These are phyloP conservation scores for Paspalum notatum DNA, from an alignment of 176 grass and related monocot genomes.

Conservation along the genomic window DNA sequence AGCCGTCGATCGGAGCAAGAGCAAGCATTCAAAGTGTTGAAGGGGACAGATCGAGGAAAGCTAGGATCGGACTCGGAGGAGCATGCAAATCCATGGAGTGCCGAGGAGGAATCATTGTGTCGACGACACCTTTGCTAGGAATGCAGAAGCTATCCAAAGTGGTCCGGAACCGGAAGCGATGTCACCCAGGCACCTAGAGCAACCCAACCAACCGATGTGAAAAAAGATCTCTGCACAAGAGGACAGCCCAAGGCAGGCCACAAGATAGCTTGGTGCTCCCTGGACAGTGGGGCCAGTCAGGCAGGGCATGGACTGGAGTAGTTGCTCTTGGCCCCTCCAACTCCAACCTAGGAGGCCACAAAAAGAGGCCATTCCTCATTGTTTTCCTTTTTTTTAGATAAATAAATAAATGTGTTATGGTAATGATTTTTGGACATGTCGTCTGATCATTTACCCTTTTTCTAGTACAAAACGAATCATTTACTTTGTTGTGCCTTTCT, in stretches of 20 bases:
- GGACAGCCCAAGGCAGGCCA: constrained; percentile 2
- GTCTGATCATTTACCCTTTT: too few relatives aligned
- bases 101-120: neutral
- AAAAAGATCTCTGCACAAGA: constrained; percentile 12
- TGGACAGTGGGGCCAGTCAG: neutral
- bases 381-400: neutral
- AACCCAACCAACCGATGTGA: neutral
- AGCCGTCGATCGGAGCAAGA: constrained; percentile 11
- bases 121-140: neutral
- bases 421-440: too few relatives aligned
- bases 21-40: constrained; percentile 20
- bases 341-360: neutral
- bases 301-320: neutral
- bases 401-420: too few relatives aligned
- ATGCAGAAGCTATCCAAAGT: neutral
- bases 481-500: too few relatives aligned
- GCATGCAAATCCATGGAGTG: constrained; percentile 18
- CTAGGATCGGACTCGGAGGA: neutral
- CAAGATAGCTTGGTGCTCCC: neutral
- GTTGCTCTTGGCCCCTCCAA: neutral
- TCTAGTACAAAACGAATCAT: too few relatives aligned
- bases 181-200: neutral
- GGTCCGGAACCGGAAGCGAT: constrained; percentile 20
- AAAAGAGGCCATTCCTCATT: neutral
- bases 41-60: neutral